Base-by-base conservation (phyloP, 345 rosid genomes). In the Schrenkiella parvula region DNA sequence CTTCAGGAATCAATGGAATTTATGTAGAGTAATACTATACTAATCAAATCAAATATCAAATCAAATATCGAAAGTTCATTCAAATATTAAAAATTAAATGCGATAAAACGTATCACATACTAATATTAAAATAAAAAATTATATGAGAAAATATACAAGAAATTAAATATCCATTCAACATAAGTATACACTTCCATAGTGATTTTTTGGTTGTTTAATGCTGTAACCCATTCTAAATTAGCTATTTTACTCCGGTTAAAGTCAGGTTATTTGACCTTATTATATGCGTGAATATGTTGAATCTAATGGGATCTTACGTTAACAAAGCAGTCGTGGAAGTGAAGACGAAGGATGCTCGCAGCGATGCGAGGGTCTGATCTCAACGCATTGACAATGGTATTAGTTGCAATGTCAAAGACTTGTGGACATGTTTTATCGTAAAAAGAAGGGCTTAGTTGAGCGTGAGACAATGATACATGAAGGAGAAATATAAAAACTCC, bases 291-390 rank as follows among this genome's bases (percentile, higher is more conserved):
- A 28, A 69, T 12, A 39, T 34, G 38, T n/a, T 7, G 7, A 34
- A 61, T 42, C 10, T 69, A 43, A 2, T 32, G 13, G 46, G 37
- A 54, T 71, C 59, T 12, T 82, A 84, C 88, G 37, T 79, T 71
- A 18, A 85, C 89, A 13, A 85, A 83, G 68, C 86, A 85, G 46
- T 85, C 86, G 15, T 85, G 88, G 75, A 84, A 84, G 54, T 82
- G 84, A 29, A 84, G 73, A 39, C 88, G 84, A 29, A 85, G 81
- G 39, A 85, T 70, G 29, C 84, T 79, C 14, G 84, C 89, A 0
- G 80, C 86, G 80, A 80, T 82, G n/a, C 88, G 81, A 68, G 73
- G 73, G 5, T 68, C 73, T 19, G 73, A 29, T 68, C 64, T 68
- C 13, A 59, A 72, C 14, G 81, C 88, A 8, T 71, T 57, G 4